Base-by-base conservation (phyloP, 2,329 filamentous ascomycete genomes). In the Ophiostoma perfectum region DNA sequence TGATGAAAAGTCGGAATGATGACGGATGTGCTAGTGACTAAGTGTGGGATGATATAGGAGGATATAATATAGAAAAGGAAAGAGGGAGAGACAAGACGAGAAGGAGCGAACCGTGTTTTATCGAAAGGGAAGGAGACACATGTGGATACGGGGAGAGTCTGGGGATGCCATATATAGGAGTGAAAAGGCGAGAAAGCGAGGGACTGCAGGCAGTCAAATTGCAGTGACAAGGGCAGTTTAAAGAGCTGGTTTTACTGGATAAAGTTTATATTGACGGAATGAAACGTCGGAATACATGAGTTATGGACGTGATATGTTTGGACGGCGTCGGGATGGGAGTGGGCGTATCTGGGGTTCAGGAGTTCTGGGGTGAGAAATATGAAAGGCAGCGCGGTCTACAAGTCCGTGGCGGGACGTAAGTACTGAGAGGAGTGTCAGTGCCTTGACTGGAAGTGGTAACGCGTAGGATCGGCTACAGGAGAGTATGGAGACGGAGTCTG, bases 81-180 rank as follows among this genome's bases (percentile, higher is more conserved):
- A 9, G 49, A 27, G 18, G 18, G n/a, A 11, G 7, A 27, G 11
- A 27, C 14, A 27, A 8, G 18, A 12, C 49, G 27, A 27, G 49
- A 55, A 55, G n/a, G 49, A 55, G 49, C 49, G 49, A 55, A 27
- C n/a, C 49, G 49, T 27, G 49, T 27, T 55, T 55, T 55, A 55
- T 55, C n/a, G 12, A 55, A 55, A 55, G 14, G 49, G 49, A 55
- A 55, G 27, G 49, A 55, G 18, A 14, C 9, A 27, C 47, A 49
- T 5, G n/a, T 49, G 45, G 45, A 49, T 14, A 55, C 3, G 49
- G 27, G 27, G 49, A 27, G 49, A 18, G 27, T 55, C 49, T 18
- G 18, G 49, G n/a, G 49, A 49, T 27, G 27, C 27, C 27, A 16
- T 49, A 14, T 49, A 27, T 27, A 27, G 27, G 27, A 27, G 27